A percentile compares a stretch with the other conserved stretches of the same genome.
phyloP scores from a whole-genome alignment of 2,329 filamentous ascomycete species.

The Aspergillus amoenus region DNA sequence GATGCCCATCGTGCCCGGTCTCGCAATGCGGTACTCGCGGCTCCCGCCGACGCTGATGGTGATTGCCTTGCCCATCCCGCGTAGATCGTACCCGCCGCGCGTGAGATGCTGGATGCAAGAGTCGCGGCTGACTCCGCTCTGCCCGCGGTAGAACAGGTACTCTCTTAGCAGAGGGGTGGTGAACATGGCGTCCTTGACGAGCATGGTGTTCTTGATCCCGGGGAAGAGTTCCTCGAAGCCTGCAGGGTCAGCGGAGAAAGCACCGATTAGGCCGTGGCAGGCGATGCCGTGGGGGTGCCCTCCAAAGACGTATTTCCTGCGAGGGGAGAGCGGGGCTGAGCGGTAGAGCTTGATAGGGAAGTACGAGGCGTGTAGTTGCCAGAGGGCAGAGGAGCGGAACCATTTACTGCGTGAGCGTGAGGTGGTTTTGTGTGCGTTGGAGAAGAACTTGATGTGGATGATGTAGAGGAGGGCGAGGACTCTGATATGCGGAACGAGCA shows the following conservation, averaged over 20 bases:
- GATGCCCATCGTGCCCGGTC: constrained; percentile 69
- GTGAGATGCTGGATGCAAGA: constrained; percentile 78
- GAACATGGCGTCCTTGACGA: constrained; percentile 84
- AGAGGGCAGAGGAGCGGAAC: constrained; percentile 67
- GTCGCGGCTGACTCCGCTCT: constrained; percentile 77
- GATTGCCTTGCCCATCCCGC: constrained; percentile 81
- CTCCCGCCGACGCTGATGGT: constrained; percentile 89
- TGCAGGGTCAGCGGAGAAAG: constrained; percentile 77
- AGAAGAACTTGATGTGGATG: constrained; percentile 68
- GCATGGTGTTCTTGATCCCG: constrained; percentile 79
- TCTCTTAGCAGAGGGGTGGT: constrained; percentile 81
- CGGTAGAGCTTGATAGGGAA: constrained; percentile 80
- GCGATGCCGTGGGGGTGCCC: constrained; percentile 92
- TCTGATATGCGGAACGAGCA: constrained; percentile 77
- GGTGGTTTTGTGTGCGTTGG: constrained; percentile 68
- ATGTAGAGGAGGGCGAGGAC: constrained; percentile 68
- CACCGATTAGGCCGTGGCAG: constrained; percentile 76
- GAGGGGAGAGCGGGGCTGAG: constrained; percentile 69
- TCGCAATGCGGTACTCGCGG: constrained; percentile 76
- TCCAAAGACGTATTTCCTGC: constrained; percentile 81
- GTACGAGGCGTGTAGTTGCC: constrained; percentile 79
- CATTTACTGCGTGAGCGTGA: constrained; percentile 67
- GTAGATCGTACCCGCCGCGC: constrained; percentile 66
- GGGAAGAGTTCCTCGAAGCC: constrained; percentile 79
- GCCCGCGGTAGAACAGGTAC: constrained; percentile 73